phyloP scores from a whole-genome alignment of 257 asterid genomes.

The Solanum piurae region DNA sequence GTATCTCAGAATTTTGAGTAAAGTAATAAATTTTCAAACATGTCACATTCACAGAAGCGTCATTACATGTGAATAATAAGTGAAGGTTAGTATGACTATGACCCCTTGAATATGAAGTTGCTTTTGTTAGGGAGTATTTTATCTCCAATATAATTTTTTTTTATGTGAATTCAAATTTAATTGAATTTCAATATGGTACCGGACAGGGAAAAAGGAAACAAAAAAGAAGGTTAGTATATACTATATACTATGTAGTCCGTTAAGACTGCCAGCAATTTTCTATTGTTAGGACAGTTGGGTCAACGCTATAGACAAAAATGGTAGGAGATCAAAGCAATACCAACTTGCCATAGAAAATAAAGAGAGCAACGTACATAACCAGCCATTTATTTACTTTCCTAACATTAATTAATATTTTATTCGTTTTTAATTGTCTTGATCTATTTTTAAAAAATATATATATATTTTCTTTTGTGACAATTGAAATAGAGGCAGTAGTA shows the following conservation, averaged over 20 bases:
- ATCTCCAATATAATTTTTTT: no score
- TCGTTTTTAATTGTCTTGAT: not conserved
- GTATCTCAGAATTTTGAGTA: not conserved
- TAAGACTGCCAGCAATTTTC: not conserved
- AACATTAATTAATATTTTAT: not conserved
- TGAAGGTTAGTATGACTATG: not conserved
- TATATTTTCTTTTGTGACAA: not conserved
- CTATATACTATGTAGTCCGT: not conserved
- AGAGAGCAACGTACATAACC: not conserved
- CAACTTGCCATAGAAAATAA: not conserved
- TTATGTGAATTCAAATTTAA: no score
- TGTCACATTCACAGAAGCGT: not conserved
- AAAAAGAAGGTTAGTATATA: not conserved
- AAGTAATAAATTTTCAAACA: not conserved
- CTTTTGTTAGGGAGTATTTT: no score
- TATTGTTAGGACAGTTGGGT: not conserved
- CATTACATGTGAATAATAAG: not conserved
- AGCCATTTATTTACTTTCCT: not conserved
- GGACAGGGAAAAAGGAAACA: no score
- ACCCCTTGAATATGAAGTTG: not conserved
- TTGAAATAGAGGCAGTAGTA: no score
- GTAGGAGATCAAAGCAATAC: not conserved
- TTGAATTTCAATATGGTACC: no score
- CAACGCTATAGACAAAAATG: not conserved
- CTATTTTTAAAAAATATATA: not conserved